These are phyloP conservation scores for Suhomyces kunorum DNA, from an alignment of 1,139 yeast genomes.

Conservation along the genomic window DNA sequence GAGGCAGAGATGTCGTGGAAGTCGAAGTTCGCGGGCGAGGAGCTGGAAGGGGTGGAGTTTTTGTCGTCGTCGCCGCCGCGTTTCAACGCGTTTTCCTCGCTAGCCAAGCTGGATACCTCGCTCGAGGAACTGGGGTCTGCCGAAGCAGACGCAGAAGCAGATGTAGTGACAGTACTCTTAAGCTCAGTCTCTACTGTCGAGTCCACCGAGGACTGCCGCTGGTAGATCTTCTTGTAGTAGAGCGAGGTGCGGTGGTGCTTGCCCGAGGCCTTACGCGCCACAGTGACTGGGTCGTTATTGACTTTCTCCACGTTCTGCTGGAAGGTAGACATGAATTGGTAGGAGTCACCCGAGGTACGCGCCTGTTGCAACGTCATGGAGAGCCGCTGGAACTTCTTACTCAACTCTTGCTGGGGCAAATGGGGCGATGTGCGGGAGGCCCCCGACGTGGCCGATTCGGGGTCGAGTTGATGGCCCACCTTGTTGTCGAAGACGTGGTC, in stretches of 20 bases:
- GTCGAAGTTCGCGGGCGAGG: conserved; percentile 12
- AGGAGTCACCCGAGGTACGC: conserved; percentile 41
- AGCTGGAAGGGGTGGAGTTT: not conserved
- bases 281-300: conserved; percentile 16
- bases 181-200: too few relatives aligned
- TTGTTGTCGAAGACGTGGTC: conserved; percentile 16
- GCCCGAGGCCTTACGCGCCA: conserved; percentile 11
- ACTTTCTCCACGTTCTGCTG: conserved; percentile 39
- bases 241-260: conserved; percentile 27
- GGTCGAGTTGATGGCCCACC: conserved; percentile 17
- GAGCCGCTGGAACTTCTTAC: conserved; percentile 42
- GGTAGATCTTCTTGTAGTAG: conserved; percentile 38
- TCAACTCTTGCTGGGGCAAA: conserved; percentile 40
- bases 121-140: conserved; percentile 25
- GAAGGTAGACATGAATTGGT: conserved; percentile 43
- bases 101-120: conserved; percentile 28
- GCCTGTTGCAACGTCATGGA: conserved; percentile 42
- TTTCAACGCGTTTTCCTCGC: conserved; percentile 14
- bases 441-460: conserved; percentile 3
- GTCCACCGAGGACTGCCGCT: conserved; percentile 6
- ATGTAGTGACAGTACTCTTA: too few relatives aligned
- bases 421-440: conserved; percentile 18
- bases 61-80: conserved; percentile 5
- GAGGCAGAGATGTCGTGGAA: conserved; percentile 11
- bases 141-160: conserved; percentile 2